Evolutionary conservation across 2,329 filamentous ascomycete species (phyloP), one percentile per base, ranked within the genome.

Genomic region (Paraconiothyrium sp.): DNA sequence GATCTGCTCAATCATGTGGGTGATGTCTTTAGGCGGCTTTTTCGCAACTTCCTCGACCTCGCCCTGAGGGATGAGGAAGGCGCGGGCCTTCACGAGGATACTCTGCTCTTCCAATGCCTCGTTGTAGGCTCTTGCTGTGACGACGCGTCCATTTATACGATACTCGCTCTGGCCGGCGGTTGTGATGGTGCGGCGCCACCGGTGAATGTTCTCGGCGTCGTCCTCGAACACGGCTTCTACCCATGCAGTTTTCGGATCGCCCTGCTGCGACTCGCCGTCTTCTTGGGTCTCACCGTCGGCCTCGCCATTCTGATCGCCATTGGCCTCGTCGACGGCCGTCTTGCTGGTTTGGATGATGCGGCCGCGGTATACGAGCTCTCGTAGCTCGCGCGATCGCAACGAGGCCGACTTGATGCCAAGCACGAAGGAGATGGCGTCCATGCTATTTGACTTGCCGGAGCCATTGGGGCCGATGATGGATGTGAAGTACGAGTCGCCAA

Each of bases 381-480:
- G 92, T 27, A 99, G 88, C 73, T 98, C 93, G 39, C 93, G 89
- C 3, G 96, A 99, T 73, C 95, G 93, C 58, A 99, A 85, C 78
- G 98, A 94, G n/a, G 94, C 96, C 3, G 95, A 99, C 79, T 98
- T 97, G 79, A 99, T 98, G 68, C 95, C 95, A 60, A 99, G 88
- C 62, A 99, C 95, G 80, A 99, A 99, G 68, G 95, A 99, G 71
- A 99, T 99, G 70, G 95, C 95, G 79, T 99, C 95, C 95, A 99
- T 99, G 62, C 92, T 96, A 73, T 99, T 99, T 22, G 95, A 99
- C 81, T 99, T 99, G 67, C 95, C 95, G 39, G 95, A 98, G 84
- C 95, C 95, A 94, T 99, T 99, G 78, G 95, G 95, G 6, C 96
- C 95, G 76, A 99, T 98, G 76, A 99, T 97, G 46, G 95, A 99